Conservation (phyloP, 2,329 filamentous ascomycete genomes). For the Claviceps fusiformis region DNA sequence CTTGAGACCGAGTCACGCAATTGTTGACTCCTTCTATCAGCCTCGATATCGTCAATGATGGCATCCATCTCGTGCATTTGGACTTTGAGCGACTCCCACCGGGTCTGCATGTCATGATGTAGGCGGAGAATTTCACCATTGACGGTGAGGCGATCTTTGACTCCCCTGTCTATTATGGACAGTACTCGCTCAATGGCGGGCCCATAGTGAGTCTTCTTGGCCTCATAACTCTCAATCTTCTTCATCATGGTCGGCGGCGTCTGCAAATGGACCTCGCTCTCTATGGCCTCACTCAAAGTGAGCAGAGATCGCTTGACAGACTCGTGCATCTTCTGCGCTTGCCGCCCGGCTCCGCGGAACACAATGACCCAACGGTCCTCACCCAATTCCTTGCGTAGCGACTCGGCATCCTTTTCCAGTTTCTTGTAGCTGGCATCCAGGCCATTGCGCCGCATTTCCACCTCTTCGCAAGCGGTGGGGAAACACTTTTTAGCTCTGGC, state of each 20-base stretch:
- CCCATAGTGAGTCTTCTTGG: conserved; percentile 87
- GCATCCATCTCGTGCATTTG: conserved; percentile 67
- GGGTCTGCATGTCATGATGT: conserved; percentile 71
- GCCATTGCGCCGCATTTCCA: conserved; percentile 59
- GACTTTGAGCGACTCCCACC: conserved; percentile 63
- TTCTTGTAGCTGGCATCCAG: conserved; percentile 81
- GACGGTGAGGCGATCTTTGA: conserved; percentile 86
- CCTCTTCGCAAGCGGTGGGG: conserved; percentile 79
- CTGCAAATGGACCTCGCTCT: conserved; percentile 59
- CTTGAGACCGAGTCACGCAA: conserved; percentile 87
- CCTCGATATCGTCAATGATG: conserved; percentile 58
- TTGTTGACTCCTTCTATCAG: conserved; percentile 52
- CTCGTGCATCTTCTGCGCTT: conserved; percentile 93
- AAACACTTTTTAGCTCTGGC: conserved; percentile 64
- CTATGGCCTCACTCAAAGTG: conserved; percentile 70
- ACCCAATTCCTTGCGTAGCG: conserved; percentile 74
- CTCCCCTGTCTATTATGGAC: conserved; percentile 88
- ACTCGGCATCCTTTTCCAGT: conserved; percentile 81
- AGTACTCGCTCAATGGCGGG: conserved; percentile 85
- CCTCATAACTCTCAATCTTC: conserved; percentile 86
- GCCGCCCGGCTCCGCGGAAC: conserved; percentile 80
- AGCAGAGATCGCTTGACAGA: conserved; percentile 77
- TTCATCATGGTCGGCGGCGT: conserved; percentile 59
- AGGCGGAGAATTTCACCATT: conserved; percentile 89
- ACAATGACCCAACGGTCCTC: conserved; percentile 95